These are phyloP conservation scores for Neofusicoccum cordaticola DNA, from an alignment of 2,329 filamentous ascomycete species.

Conservation along the genomic window DNA sequence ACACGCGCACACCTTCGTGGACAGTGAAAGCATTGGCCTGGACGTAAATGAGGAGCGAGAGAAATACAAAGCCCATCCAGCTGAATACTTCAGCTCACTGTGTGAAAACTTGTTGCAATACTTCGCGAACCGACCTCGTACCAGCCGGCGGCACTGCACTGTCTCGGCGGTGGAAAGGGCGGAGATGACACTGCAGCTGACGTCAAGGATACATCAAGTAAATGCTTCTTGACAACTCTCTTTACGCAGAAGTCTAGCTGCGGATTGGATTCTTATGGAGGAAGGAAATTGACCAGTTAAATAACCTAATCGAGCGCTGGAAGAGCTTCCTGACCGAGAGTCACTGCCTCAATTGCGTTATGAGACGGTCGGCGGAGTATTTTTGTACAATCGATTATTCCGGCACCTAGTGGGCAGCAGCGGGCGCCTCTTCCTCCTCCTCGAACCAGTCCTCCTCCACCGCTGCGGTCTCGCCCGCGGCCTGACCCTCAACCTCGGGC, in stretches of 20 bases:
- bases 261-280: neutral
- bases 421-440: conserved; percentile 61
- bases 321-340: neutral
- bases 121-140: too few species aligned
- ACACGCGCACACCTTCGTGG: too few species aligned
- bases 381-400: conserved; percentile 14
- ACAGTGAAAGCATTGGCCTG: too few species aligned
- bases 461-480: conserved; percentile 59
- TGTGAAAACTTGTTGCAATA: too few species aligned
- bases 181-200: neutral
- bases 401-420: conserved; percentile 30
- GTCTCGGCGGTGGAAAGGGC: neutral
- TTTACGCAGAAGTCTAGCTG: neutral
- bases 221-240: neutral
- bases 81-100: too few species aligned
- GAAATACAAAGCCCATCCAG: too few species aligned
- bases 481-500: conserved; percentile 90
- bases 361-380: conserved; percentile 1
- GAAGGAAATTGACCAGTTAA: conserved; percentile 13
- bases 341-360: conserved; percentile 13
- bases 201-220: neutral
- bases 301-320: conserved; percentile 10
- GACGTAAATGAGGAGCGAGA: too few species aligned
- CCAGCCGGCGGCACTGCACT: neutral
- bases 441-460: conserved; percentile 74